Conservation (phyloP, 768 basidiomycete genomes). For the Amyloporia xantha region DNA sequence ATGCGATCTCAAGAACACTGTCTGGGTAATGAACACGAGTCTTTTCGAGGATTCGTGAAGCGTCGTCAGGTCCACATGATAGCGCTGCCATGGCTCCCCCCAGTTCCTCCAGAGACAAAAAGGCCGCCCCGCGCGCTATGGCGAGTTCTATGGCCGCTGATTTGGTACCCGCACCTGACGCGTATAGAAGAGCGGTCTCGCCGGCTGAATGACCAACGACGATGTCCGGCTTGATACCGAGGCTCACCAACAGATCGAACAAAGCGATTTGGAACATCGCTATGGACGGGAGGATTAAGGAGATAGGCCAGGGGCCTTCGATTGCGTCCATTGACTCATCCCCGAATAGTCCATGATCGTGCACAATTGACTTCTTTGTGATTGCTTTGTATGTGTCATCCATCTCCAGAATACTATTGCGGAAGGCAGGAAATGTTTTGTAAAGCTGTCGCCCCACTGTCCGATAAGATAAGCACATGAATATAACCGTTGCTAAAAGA, state of each 20-base stretch:
- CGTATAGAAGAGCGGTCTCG: conserved; percentile 38
- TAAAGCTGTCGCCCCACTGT: conserved; percentile 35
- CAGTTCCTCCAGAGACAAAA: conserved; percentile 27
- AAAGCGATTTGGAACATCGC: conserved; percentile 42
- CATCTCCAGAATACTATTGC: conserved; percentile 30
- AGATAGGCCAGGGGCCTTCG: conserved; percentile 26
- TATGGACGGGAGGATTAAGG: conserved; percentile 34
- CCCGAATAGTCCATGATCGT: conserved; percentile 31
- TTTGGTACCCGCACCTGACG: conserved; percentile 35
- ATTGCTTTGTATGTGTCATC: conserved; percentile 27
- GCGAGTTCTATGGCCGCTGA: conserved; percentile 38
- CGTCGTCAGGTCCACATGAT: conserved; percentile 25
- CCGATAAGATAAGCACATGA: background rate
- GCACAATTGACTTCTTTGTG: conserved; percentile 31
- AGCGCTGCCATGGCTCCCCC: conserved; percentile 41
- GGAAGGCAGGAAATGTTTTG: conserved; percentile 29
- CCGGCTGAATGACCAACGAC: conserved; percentile 45
- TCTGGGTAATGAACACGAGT: conserved; percentile 8
- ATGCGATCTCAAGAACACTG: conserved; percentile 32
- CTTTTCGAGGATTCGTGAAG: conserved; percentile 21
- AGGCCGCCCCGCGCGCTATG: conserved; percentile 34
- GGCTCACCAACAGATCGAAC: conserved; percentile 31
- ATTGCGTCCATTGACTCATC: conserved; percentile 5
- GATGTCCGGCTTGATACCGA: conserved; percentile 32
- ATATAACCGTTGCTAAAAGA: no score